Base-by-base conservation (phyloP, 2,329 filamentous ascomycete genomes). In the Ophiostoma populinum region DNA sequence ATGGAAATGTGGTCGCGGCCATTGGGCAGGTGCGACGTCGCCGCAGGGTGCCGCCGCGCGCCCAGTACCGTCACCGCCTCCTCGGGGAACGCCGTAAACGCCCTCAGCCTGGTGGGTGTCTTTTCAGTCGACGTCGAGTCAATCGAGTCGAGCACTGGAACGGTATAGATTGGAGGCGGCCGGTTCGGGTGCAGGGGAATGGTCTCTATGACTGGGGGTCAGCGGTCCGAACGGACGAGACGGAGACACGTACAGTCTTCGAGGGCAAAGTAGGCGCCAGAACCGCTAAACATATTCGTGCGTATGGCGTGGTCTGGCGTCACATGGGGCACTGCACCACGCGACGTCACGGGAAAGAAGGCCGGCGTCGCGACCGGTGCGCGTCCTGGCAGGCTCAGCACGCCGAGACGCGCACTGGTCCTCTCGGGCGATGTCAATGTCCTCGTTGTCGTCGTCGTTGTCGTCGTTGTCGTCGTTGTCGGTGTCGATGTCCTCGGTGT, bases 251-350 rank as follows among this genome's bases (percentile, higher is more conserved):
- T 65, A 94, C 90, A 95, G 55, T 98, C 90, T 62, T 98, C 90
- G 19, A 95, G 59, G 1, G 79, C 81, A 48, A 90, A 62, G 51
- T 92, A 92, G 3, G 81, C 64, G 18, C 79, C n/a, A n/a, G n/a
- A n/a, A n/a, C n/a, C 80, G 19, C 62, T 60, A 40, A 92, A 62
- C 5, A 66, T 52, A 1, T 75, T 74, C 47, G 78, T 63, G 37
- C 71, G 75, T 26, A 57, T 53, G 44, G 90, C 62, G 41, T 79
- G 79, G 59, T 98, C 90, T 25, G 85, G 86, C 3, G 86, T 80
- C 43, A 98, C 58, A 57, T 98, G 90, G 34, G 90, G 85, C 24
- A 95, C 62, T 2, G 70, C 71, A 16, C 90, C 90, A 48, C 90
- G 70, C 22, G 90, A 94, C 3, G 80, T 80, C 44, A 80, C 63